These are phyloP conservation scores for Sporopachydermia cereana DNA, from an alignment of 1,139 yeast species.

Conservation along the genomic window DNA sequence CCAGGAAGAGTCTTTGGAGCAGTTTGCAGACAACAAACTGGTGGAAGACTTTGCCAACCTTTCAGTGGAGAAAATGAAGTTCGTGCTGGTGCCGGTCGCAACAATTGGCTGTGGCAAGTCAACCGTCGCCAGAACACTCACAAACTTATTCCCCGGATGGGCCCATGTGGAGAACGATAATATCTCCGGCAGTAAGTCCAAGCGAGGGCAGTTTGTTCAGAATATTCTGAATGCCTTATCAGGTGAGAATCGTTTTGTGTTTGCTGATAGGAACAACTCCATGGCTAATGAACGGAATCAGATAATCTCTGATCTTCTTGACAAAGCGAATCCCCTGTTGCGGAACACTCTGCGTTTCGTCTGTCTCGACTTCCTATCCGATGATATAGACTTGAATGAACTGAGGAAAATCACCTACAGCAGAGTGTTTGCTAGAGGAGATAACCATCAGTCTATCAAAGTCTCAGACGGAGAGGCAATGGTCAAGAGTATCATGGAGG, in stretches of 20 bases:
- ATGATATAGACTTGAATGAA: conserved; percentile 21
- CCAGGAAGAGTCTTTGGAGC: conserved; percentile 27
- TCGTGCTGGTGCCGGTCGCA: conserved; percentile 69
- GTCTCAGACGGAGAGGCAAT: conserved; percentile 34
- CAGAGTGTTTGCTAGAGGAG: conserved; percentile 64
- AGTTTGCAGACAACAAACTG: conserved; percentile 13
- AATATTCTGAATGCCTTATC: conserved; percentile 33
- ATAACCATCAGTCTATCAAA: conserved; percentile 81
- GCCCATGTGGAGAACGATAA: conserved; percentile 83
- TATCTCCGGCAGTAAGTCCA: conserved; percentile 33
- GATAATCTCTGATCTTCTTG: conserved; percentile 43
- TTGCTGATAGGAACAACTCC: conserved; percentile 81
- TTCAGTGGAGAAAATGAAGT: conserved; percentile 27
- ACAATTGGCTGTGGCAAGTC: conserved; percentile 96
- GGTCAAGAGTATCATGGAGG: conserved; percentile 54
- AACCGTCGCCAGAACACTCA: conserved; percentile 56
- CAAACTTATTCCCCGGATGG: conserved; percentile 48
- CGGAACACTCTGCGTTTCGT: conserved; percentile 35
- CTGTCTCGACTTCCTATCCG: conserved; percentile 57
- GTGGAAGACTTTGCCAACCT: conserved; percentile 6
- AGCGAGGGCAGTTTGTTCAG: conserved; percentile 35
- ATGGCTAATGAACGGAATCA: conserved; percentile 56
- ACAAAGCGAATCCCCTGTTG: conserved; percentile 11
- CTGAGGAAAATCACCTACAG: conserved; percentile 42
- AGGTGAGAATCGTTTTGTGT: conserved; percentile 30